Conservation (phyloP, 805 yeast species). For the Saccharomyces jurei region DNA sequence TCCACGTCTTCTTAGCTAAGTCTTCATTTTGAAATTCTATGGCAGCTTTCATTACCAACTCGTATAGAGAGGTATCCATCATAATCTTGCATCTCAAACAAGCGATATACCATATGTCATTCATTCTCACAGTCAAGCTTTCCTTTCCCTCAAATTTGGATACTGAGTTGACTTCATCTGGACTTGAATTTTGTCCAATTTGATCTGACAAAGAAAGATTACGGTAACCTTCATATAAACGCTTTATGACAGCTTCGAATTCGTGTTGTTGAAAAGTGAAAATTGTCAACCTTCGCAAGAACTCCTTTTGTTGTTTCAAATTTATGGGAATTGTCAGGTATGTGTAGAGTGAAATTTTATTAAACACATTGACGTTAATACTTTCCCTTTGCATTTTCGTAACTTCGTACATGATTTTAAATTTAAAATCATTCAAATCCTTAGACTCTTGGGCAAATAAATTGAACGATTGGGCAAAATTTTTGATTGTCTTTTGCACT, state of each 20-base stretch:
- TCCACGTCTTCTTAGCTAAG: slow-evolving; percentile 65
- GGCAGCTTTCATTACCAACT: slow-evolving; percentile 60
- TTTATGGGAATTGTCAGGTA: slow-evolving; percentile 25
- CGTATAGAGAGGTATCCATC: slow-evolving; percentile 45
- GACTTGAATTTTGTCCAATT: neutral
- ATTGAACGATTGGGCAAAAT: slow-evolving; percentile 6
- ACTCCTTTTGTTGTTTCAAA: slow-evolving; percentile 20
- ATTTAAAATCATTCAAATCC: slow-evolving; percentile 16
- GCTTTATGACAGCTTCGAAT: slow-evolving; percentile 9
- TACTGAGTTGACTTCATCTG: neutral
- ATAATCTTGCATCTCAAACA: slow-evolving; percentile 28
- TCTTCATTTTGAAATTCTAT: slow-evolving; percentile 43
- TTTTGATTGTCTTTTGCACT: slow-evolving; percentile 5
- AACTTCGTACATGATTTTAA: slow-evolving; percentile 10
- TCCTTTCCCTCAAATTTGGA: neutral
- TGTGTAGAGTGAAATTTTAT: slow-evolving; percentile 14
- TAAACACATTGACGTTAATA: slow-evolving; percentile 16
- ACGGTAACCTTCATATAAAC: slow-evolving; percentile 3
- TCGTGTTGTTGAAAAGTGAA: slow-evolving; percentile 23
- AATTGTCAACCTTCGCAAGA: slow-evolving; percentile 17
- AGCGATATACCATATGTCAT: slow-evolving; percentile 9
- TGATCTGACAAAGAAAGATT: neutral
- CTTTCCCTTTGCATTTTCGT: slow-evolving; percentile 10
- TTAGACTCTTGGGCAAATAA: neutral
- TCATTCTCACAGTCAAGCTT: neutral